These are phyloP conservation scores for Cupressus sempervirens DNA, from an alignment of 75 land plant genomes.

Conservation along the genomic window DNA sequence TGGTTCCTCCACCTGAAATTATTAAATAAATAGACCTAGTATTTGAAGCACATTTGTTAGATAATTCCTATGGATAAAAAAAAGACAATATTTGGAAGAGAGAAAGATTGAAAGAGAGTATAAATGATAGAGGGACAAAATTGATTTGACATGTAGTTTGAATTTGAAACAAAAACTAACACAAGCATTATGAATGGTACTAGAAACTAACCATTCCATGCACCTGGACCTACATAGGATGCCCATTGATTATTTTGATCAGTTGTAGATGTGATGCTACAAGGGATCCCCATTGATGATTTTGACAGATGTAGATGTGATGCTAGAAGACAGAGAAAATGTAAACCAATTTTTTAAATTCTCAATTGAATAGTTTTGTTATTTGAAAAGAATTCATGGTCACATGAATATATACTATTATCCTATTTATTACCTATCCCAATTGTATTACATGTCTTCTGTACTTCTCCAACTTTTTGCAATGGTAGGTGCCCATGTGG, in stretches of 20 bases:
- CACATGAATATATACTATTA: neutral
- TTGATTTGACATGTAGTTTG: neutral
- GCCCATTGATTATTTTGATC: slow-evolving; percentile 30
- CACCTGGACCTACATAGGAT: slow-evolving; percentile 30
- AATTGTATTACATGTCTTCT: slow-evolving; percentile 57
- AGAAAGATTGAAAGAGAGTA: too few species aligned
- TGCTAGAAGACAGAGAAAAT: too few species aligned
- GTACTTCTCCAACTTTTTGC: slow-evolving; percentile 77
- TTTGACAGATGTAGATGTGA: too few species aligned
- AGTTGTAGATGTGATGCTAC: slow-evolving; percentile 27
- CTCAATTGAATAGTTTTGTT: neutral
- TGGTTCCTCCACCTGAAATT: too few species aligned
- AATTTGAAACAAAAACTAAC: neutral
- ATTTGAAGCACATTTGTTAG: too few species aligned
- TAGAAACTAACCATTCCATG: slow-evolving; percentile 11
- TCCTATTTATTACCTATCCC: slow-evolving; percentile 37
- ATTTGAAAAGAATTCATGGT: neutral
- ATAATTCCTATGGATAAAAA: too few species aligned
- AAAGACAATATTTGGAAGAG: too few species aligned
- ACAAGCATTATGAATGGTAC: neutral
- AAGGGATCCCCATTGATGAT: too few species aligned
- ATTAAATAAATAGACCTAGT: too few species aligned
- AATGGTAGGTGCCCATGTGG: slow-evolving; percentile 51
- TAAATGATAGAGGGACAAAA: neutral
- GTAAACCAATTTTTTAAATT: neutral